A percentile compares a stretch with the other conserved stretches of the same genome.
Conservation (phyloP, 2,329 filamentous ascomycete species). For the Colletotrichum simmondsii region DNA sequence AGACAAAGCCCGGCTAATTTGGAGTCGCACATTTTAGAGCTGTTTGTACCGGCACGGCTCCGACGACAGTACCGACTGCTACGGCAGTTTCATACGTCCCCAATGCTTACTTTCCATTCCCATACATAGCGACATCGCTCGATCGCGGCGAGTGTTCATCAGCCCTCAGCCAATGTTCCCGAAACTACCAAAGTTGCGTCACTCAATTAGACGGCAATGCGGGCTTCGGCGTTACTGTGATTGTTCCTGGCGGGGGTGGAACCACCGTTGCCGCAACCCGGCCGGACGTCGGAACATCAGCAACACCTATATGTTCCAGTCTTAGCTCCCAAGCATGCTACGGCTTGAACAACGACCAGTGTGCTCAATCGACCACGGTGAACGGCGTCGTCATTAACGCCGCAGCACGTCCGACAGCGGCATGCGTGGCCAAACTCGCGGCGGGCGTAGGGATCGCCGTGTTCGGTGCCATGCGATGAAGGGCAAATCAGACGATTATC, state of each 20-base stretch:
- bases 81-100: constrained; percentile 62
- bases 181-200: constrained; percentile 66
- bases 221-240: constrained; percentile 64
- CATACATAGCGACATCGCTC: constrained; percentile 65
- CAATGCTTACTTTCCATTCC: constrained; percentile 70
- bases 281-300: constrained; percentile 54
- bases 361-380: constrained; percentile 40
- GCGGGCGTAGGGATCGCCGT: constrained; percentile 31
- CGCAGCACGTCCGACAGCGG: constrained; percentile 26
- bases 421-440: constrained; percentile 28
- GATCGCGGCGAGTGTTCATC: constrained; percentile 63
- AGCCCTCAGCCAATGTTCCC: constrained; percentile 61
- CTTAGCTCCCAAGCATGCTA: constrained; percentile 64
- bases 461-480: constrained; percentile 26
- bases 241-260: constrained; percentile 63
- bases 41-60: constrained; percentile 67
- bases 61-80: constrained; percentile 49
- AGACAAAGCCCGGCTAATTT: neutral
- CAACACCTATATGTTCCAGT: constrained; percentile 66
- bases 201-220: constrained; percentile 55
- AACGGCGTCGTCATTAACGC: constrained; percentile 36
- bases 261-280: constrained; percentile 60
- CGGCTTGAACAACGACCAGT: constrained; percentile 53
- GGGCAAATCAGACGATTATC: neutral
- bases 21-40: constrained; percentile 47